A percentile compares a stretch with the other conserved stretches of the same genome.
These are phyloP conservation scores for Eucalyptus melliodora DNA, from an alignment of 345 rosid species.

Conservation along the genomic window DNA sequence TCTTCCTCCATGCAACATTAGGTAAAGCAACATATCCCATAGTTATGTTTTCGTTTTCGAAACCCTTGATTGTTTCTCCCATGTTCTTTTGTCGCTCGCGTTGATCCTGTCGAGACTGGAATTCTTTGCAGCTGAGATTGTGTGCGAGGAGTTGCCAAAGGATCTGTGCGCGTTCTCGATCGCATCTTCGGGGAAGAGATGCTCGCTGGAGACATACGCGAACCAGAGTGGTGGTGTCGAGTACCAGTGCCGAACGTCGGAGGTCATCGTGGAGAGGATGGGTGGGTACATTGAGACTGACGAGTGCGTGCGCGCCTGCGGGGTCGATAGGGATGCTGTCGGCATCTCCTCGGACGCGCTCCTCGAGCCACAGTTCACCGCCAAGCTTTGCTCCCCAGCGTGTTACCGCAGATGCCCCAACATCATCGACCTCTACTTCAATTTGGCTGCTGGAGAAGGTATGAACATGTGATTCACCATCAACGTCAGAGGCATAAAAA, in stretches of 20 bases:
- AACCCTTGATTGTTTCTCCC: background rate
- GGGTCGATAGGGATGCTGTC: conserved; percentile 63
- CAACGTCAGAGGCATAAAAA: background rate
- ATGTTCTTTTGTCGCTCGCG: background rate
- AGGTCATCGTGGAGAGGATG: conserved; percentile 68
- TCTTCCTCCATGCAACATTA: conserved; percentile 50
- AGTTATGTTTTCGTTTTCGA: background rate
- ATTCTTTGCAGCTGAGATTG: conserved; percentile 28
- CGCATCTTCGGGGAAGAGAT: conserved; percentile 71
- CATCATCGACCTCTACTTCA: conserved; percentile 89
- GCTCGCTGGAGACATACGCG: conserved; percentile 51
- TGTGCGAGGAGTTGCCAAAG: conserved; percentile 62
- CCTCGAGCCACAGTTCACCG: conserved; percentile 62
- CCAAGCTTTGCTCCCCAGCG: conserved; percentile 70
- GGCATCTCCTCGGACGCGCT: conserved; percentile 94
- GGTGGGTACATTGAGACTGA: conserved; percentile 68
- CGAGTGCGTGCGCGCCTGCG: conserved; percentile 63
- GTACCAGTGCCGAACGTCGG: conserved; percentile 75
- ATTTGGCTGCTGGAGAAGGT: conserved; percentile 98
- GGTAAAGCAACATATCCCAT: conserved; percentile 12
- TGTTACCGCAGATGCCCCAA: conserved; percentile 77
- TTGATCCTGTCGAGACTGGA: background rate
- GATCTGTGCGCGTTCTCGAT: conserved; percentile 64
- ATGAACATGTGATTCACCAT: background rate
- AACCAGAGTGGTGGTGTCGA: conserved; percentile 22